Conservation (phyloP, 2,329 filamentous ascomycete species). For the Botryotinia globosa region DNA sequence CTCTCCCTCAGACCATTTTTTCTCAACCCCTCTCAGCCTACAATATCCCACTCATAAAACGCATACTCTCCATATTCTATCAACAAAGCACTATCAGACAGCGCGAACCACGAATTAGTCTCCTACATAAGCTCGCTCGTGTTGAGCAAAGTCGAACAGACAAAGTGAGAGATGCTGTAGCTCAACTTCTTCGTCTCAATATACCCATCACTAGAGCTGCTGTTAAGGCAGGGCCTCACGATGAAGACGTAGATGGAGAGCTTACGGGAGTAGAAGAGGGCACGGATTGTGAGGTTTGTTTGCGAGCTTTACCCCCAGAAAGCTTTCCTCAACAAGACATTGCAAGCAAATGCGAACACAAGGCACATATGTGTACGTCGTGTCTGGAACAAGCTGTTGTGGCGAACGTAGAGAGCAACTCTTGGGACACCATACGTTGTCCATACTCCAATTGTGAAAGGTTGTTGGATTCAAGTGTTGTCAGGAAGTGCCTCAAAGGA, state of each 20-base stretch:
- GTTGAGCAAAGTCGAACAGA: background rate
- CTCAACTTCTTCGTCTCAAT: background rate
- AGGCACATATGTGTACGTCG: background rate
- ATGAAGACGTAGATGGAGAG: background rate
- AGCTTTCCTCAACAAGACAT: background rate
- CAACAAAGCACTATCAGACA: background rate
- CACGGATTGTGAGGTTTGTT: background rate
- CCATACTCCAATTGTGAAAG: background rate
- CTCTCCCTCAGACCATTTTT: background rate
- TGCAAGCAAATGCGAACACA: background rate
- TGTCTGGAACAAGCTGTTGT: background rate
- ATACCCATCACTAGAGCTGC: background rate
- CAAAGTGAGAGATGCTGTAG: background rate
- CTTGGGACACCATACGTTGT: background rate
- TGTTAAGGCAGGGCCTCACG: background rate
- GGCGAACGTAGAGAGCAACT: background rate
- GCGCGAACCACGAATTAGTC: background rate
- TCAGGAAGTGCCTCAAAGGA: background rate
- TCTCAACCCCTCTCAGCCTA: background rate
- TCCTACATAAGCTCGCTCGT: background rate
- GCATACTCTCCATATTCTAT: background rate
- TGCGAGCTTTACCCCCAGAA: background rate
- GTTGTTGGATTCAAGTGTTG: background rate
- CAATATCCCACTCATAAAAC: background rate
- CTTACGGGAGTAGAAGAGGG: background rate